A percentile compares a stretch with the other conserved stretches of the same genome.
phyloP scores from a whole-genome alignment of 1,284 basidiomycete genomes.

The Tremellales sp. region DNA sequence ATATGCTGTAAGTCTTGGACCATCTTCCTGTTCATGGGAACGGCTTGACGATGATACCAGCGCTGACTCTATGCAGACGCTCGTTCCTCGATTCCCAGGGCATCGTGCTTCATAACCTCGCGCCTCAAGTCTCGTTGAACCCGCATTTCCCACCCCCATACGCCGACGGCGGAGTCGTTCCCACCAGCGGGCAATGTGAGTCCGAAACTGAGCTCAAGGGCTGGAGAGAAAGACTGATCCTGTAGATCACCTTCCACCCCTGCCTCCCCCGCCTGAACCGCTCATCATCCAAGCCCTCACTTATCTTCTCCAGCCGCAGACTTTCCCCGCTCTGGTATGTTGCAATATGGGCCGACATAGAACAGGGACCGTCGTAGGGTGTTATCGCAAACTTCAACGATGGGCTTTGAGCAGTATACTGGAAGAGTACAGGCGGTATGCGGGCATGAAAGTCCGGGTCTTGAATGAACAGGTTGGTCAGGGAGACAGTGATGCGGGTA shows the following conservation, averaged over 20 bases:
- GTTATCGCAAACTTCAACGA: conserved; percentile 49
- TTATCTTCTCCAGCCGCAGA: conserved; percentile 51
- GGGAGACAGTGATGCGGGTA: conserved; percentile 20
- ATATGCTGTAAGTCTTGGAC: conserved; percentile 47
- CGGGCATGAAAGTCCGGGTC: conserved; percentile 53
- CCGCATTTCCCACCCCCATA: conserved; percentile 46
- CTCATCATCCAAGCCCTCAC: conserved; percentile 54
- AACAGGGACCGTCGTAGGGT: conserved; percentile 54
- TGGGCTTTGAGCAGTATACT: conserved; percentile 54
- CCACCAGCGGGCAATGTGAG: conserved; percentile 40
- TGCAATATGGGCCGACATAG: conserved; percentile 55
- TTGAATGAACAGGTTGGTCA: conserved; percentile 55
- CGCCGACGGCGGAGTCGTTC: conserved; percentile 46
- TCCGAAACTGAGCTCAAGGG: neutral
- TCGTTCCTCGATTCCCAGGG: conserved; percentile 46
- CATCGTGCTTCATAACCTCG: conserved; percentile 41
- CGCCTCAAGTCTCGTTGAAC: conserved; percentile 39
- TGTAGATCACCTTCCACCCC: conserved; percentile 42
- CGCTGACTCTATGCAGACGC: conserved; percentile 29
- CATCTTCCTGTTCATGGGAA: neutral
- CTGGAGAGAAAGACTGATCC: neutral
- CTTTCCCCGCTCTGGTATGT: conserved; percentile 53
- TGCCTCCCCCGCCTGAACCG: conserved; percentile 50
- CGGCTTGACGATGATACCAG: conserved; percentile 18
- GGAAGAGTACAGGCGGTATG: conserved; percentile 54